These are phyloP conservation scores for Cystobasidium sp. DNA, from an alignment of 1,284 basidiomycete species.

Conservation along the genomic window DNA sequence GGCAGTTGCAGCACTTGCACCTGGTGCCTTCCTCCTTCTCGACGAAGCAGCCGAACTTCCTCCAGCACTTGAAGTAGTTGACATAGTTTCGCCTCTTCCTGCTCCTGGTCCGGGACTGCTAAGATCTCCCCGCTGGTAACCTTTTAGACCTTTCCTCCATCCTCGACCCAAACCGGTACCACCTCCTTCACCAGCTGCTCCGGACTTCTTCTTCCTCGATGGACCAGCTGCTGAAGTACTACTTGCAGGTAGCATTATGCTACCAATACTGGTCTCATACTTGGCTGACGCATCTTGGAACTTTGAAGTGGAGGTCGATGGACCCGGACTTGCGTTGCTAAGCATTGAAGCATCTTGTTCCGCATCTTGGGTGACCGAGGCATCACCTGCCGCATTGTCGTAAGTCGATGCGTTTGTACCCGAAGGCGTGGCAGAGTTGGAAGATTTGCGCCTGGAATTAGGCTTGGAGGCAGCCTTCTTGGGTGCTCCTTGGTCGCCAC, in stretches of 20 bases:
- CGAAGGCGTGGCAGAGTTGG: background rate
- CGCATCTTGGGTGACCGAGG: background rate
- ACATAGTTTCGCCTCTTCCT: constrained; percentile 6
- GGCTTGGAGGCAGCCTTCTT: constrained; percentile 7
- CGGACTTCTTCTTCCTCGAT: constrained; percentile 2
- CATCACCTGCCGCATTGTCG: background rate
- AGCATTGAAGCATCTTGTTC: constrained; percentile 13
- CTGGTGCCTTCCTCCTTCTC: constrained; percentile 5
- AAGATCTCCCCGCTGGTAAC: constrained; percentile 14
- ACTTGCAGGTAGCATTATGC: constrained; percentile 24
- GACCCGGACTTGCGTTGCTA: constrained; percentile 7
- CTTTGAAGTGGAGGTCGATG: background rate
- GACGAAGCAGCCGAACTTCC: background rate
- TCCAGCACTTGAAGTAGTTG: constrained; percentile 2
- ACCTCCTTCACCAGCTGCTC: background rate
- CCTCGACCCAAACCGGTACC: constrained; percentile 29
- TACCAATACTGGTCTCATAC: constrained; percentile 35
- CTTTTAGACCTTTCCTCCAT: constrained; percentile 40
- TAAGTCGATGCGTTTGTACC: background rate
- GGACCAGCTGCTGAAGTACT: constrained; percentile 5
- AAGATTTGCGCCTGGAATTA: background rate
- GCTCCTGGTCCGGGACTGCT: constrained; percentile 19
- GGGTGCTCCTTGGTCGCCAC: background rate
- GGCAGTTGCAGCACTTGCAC: constrained; percentile 1
- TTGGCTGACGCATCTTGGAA: background rate